A percentile compares a stretch with the other conserved stretches of the same genome.
phyloP scores from a whole-genome alignment of 306 rosid genomes.

The Citrullus mucosospermus region DNA sequence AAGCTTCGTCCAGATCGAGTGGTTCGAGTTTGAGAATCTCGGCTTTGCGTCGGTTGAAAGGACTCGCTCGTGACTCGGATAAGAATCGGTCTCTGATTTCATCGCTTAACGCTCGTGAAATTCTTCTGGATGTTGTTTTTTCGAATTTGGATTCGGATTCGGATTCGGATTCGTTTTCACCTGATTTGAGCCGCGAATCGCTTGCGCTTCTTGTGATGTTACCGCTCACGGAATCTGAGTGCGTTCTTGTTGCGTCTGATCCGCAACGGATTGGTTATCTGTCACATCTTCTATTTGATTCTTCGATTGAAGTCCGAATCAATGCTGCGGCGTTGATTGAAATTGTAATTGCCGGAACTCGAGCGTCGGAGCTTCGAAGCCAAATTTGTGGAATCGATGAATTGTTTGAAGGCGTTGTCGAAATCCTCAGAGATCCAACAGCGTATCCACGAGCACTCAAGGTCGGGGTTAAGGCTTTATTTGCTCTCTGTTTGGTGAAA shows the following conservation, averaged over 20 bases:
- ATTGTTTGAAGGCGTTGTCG: constrained; percentile 60
- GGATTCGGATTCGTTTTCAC: constrained; percentile 5
- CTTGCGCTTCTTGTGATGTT: constrained; percentile 55
- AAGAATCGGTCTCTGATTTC: constrained; percentile 63
- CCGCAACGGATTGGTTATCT: constrained; percentile 26
- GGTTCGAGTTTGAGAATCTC: constrained; percentile 26
- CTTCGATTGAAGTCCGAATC: constrained; percentile 43
- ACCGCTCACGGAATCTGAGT: constrained; percentile 47
- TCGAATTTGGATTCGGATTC: neutral
- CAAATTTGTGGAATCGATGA: constrained; percentile 46
- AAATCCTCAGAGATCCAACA: constrained; percentile 35
- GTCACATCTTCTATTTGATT: constrained; percentile 28
- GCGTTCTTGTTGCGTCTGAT: constrained; percentile 37
- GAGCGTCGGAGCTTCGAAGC: constrained; percentile 50
- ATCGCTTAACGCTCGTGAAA: constrained; percentile 33
- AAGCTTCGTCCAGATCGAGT: constrained; percentile 37
- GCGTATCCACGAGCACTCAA: constrained; percentile 52
- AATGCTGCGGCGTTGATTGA: constrained; percentile 75
- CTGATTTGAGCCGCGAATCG: constrained; percentile 49
- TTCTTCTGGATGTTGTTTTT: constrained; percentile 30
- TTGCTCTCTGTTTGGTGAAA: constrained; percentile 65
- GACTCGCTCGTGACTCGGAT: constrained; percentile 75
- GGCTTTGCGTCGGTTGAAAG: constrained; percentile 56
- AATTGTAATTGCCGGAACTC: constrained; percentile 49
- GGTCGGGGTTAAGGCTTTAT: constrained; percentile 63